Evolutionary conservation across 192 early-diverging fungal genomes (phyloP).

Genomic region (Coemansia asiatica): DNA sequence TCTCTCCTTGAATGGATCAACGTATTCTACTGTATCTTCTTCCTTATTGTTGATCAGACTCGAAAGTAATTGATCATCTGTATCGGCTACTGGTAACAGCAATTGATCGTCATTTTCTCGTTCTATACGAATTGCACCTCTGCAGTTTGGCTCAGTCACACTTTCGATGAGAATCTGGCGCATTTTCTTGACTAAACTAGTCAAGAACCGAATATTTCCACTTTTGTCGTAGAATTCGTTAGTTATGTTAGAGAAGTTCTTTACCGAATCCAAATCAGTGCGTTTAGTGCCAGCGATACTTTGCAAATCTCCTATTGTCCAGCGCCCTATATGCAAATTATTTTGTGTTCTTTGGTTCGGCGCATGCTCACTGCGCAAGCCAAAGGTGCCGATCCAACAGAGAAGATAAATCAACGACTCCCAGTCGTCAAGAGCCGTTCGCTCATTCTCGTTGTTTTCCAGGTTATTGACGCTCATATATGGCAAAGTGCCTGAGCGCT

Average conservation of each 20-base stretch:
- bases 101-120: neutral
- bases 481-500: slow-evolving; percentile 10
- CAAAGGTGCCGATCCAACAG: too few species aligned
- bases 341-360: neutral
- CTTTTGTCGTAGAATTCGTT: neutral
- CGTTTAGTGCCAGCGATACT: neutral
- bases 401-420: slow-evolving; percentile 10
- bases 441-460: neutral
- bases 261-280: neutral
- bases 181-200: neutral
- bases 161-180: neutral
- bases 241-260: neutral
- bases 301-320: neutral
- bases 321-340: neutral
- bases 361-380: neutral
- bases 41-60: neutral
- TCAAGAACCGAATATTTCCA: neutral
- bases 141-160: neutral
- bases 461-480: slow-evolving; percentile 36
- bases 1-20: neutral
- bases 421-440: slow-evolving; percentile 12
- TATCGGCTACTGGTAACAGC: neutral
- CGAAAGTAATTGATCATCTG: neutral
- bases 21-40: neutral
- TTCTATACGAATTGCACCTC: neutral